Conservation (phyloP, 805 yeast species). For the Cyberlindnera americana region DNA sequence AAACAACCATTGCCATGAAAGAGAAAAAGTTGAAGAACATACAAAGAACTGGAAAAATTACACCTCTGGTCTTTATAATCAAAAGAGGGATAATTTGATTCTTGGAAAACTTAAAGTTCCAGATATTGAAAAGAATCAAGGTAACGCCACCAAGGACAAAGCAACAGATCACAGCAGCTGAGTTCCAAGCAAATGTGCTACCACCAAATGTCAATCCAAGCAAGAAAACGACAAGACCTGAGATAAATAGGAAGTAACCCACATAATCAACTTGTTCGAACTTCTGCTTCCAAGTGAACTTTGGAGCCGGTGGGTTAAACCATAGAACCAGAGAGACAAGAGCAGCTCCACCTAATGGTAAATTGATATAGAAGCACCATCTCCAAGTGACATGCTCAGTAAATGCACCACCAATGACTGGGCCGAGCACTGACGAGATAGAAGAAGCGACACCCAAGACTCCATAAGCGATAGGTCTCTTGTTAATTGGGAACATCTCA, state of each 20-base stretch:
- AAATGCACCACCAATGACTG: conserved; percentile 65
- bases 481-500: conserved; percentile 39
- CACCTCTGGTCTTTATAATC: background rate
- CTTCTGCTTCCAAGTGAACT: conserved; percentile 35
- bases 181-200: conserved; percentile 23
- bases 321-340: conserved; percentile 31
- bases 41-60: background rate
- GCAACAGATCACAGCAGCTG: conserved; percentile 9
- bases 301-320: conserved; percentile 40
- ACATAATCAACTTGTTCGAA: conserved; percentile 42
- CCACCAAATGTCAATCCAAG: conserved; percentile 54
- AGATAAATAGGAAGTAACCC: conserved; percentile 42
- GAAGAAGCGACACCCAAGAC: conserved; percentile 34
- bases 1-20: conserved; percentile 3
- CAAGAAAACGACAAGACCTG: conserved; percentile 40
- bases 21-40: conserved; percentile 4
- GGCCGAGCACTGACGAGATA: conserved; percentile 54
- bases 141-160: conserved; percentile 3
- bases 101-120: conserved; percentile 7
- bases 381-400: conserved; percentile 60
- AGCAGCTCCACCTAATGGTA: conserved; percentile 54
- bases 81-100: conserved; percentile 24
- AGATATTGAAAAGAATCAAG: background rate
- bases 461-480: conserved; percentile 22
- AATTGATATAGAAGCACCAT: conserved; percentile 64